A percentile compares a stretch with the other conserved stretches of the same genome.
Evolutionary conservation across 352 stramenopile species (phyloP).

Genomic region (Globisporangium takayamanum): DNA sequence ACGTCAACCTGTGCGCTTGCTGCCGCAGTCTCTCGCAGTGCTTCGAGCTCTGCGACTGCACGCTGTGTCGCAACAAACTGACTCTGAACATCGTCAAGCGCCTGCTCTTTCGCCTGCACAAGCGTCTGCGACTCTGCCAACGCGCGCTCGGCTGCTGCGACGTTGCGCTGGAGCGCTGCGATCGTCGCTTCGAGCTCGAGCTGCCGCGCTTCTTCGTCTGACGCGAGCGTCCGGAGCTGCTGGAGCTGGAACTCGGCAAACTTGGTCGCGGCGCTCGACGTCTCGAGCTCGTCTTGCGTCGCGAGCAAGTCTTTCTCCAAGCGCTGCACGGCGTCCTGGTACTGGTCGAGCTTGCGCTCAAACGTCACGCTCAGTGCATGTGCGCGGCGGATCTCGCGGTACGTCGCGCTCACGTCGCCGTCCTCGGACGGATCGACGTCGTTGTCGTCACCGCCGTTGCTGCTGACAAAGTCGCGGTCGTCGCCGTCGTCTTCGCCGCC

Average conservation of each 20-base stretch:
- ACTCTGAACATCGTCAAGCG: constrained; percentile 7
- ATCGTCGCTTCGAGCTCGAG: constrained; percentile 19
- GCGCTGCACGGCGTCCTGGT: constrained; percentile 63
- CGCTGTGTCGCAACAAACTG: neutral
- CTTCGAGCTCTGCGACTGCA: constrained; percentile 2
- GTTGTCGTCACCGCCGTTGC: constrained; percentile 30
- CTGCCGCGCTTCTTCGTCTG: constrained; percentile 43
- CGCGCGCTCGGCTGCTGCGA: constrained; percentile 9
- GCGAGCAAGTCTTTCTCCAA: constrained; percentile 57
- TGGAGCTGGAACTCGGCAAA: constrained; percentile 79
- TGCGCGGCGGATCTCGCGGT: constrained; percentile 58
- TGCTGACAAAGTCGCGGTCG: constrained; percentile 18
- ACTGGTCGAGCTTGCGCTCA: constrained; percentile 64
- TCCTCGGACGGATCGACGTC: constrained; percentile 29
- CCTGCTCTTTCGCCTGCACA: constrained; percentile 6
- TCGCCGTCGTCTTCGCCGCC: constrained; percentile 23
- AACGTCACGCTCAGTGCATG: constrained; percentile 50
- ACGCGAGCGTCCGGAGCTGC: constrained; percentile 48
- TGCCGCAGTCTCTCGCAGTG: too few relatives aligned
- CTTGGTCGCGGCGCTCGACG: constrained; percentile 63
- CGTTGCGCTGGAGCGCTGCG: constrained; percentile 13
- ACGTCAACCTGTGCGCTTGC: neutral
- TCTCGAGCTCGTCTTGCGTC: constrained; percentile 75
- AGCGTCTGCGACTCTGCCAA: constrained; percentile 3
- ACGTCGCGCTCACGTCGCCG: constrained; percentile 25